Conservation (phyloP, 2,329 filamentous ascomycete genomes). For the Lecanicillium sp. region DNA sequence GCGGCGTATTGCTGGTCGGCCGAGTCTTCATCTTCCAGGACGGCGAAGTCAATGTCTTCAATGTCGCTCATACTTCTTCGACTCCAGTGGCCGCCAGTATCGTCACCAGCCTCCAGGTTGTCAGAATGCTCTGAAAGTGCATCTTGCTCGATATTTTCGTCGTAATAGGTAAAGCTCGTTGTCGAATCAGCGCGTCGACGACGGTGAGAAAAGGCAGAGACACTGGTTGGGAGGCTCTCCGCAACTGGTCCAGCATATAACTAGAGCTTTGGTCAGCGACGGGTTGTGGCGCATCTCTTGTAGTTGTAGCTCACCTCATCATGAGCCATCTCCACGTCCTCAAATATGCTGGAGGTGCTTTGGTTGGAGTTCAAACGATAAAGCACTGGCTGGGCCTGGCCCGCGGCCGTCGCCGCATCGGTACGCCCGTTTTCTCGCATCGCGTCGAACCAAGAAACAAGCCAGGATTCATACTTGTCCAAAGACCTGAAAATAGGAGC, state of each 20-base stretch:
- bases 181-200: conserved; percentile 74
- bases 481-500: too few relatives aligned
- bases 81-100: conserved; percentile 16
- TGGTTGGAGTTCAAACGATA: conserved; percentile 64
- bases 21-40: conserved; percentile 30
- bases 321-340: conserved; percentile 97
- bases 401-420: conserved; percentile 2
- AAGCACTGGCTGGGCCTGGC: conserved; percentile 23
- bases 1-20: conserved; percentile 32
- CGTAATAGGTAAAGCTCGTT: conserved; percentile 84
- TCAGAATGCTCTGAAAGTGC: conserved; percentile 25
- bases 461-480: not conserved
- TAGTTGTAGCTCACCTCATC: conserved; percentile 60
- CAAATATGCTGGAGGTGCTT: conserved; percentile 74
- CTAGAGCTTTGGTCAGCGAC: conserved; percentile 25
- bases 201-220: conserved; percentile 85
- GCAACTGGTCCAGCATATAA: conserved; percentile 89
- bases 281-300: not conserved
- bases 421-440: conserved; percentile 3
- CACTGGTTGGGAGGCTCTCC: conserved; percentile 90
- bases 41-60: conserved; percentile 30
- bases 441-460: not conserved
- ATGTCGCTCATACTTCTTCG: conserved; percentile 28
- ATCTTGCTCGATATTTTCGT: conserved; percentile 57
- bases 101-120: conserved; percentile 22